Conservation (phyloP, 768 basidiomycete genomes). For the Artomyces pyxidatus region DNA sequence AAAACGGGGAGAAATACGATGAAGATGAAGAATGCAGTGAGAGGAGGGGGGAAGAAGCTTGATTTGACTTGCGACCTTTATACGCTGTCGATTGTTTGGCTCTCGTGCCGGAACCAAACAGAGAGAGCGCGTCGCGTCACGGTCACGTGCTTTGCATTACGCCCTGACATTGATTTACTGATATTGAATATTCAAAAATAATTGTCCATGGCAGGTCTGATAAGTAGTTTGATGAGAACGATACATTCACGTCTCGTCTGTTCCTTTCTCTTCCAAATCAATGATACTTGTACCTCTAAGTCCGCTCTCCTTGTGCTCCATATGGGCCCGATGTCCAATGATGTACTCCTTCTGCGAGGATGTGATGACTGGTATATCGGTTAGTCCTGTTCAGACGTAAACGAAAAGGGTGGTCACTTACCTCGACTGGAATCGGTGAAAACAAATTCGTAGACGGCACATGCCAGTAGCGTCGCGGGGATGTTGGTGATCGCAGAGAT, state of each 20-base stretch:
- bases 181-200: too few relatives aligned
- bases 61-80: too few relatives aligned
- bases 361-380: neutral
- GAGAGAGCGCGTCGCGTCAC: too few relatives aligned
- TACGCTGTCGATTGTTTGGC: too few relatives aligned
- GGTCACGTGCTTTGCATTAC: too few relatives aligned
- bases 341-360: neutral
- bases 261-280: neutral
- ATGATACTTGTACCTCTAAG: neutral
- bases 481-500: constrained; percentile 20
- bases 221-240: too few relatives aligned
- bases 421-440: constrained; percentile 16
- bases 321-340: constrained; percentile 9
- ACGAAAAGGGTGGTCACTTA: neutral
- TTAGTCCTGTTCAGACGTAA: neutral
- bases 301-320: neutral
- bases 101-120: too few relatives aligned
- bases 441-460: constrained; percentile 17
- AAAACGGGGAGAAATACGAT: too few relatives aligned
- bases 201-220: too few relatives aligned
- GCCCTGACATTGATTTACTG: too few relatives aligned
- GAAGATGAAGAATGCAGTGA: too few relatives aligned
- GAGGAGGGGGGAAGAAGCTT: too few relatives aligned
- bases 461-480: constrained; percentile 16
- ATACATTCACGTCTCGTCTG: neutral